These are phyloP conservation scores for Cerrena zonata DNA, from an alignment of 1,284 basidiomycete genomes.

Conservation along the genomic window DNA sequence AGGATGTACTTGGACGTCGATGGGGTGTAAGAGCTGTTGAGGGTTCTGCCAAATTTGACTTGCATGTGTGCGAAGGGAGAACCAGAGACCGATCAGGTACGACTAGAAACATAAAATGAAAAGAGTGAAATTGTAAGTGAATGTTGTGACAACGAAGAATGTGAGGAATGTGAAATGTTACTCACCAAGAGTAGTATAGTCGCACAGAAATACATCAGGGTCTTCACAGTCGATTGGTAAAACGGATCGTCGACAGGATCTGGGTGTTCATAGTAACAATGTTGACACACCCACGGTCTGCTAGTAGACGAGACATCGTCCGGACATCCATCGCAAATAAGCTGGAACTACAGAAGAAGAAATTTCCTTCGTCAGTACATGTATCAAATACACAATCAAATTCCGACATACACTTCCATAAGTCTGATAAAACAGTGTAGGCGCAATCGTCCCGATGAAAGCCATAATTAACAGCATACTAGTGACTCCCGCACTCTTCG, in stretches of 20 bases:
- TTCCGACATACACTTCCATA: slow-evolving; percentile 83
- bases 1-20: slow-evolving; percentile 47
- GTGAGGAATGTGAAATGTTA: slow-evolving; percentile 16
- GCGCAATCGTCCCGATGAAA: slow-evolving; percentile 92
- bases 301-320: slow-evolving; percentile 29
- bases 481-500: slow-evolving; percentile 95
- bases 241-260: slow-evolving; percentile 91
- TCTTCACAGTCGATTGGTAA: slow-evolving; percentile 92
- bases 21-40: slow-evolving; percentile 70
- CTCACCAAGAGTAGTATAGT: slow-evolving; percentile 82
- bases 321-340: slow-evolving; percentile 90
- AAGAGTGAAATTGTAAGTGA: slow-evolving; percentile 8
- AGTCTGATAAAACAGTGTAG: slow-evolving; percentile 97
- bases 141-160: neutral
- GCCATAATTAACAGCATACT: slow-evolving; percentile 99
- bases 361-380: neutral
- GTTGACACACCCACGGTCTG: slow-evolving; percentile 79
- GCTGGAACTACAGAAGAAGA: slow-evolving; percentile 65
- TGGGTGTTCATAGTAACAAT: slow-evolving; percentile 93
- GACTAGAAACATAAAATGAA: slow-evolving; percentile 51
- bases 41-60: slow-evolving; percentile 99
- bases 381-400: slow-evolving; percentile 10
- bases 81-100: slow-evolving; percentile 96
- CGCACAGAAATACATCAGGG: slow-evolving; percentile 92
- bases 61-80: slow-evolving; percentile 96